Evolutionary conservation across 2,329 filamentous ascomycete genomes (phyloP).

Genomic region (Macroventuria anomochaeta): DNA sequence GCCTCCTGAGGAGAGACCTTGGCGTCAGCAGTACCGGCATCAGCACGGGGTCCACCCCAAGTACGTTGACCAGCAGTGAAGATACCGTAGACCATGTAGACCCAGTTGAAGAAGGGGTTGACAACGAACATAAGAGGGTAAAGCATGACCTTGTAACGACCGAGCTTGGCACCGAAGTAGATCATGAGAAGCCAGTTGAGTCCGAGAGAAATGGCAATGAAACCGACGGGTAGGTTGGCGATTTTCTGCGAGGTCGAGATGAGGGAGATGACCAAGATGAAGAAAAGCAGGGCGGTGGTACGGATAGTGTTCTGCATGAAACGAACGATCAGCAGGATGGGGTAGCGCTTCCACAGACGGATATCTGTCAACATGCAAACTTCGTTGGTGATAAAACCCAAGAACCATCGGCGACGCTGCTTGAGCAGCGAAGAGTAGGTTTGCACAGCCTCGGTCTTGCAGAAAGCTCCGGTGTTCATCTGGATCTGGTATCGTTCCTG

Average conservation of each 20-base stretch:
- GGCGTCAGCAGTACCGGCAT: slow-evolving; percentile 80
- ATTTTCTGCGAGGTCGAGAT: slow-evolving; percentile 82
- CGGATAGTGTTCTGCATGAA: slow-evolving; percentile 97
- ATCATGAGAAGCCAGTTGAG: slow-evolving; percentile 96
- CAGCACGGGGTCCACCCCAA: slow-evolving; percentile 92
- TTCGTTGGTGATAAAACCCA: slow-evolving; percentile 97
- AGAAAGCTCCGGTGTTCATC: slow-evolving; percentile 97
- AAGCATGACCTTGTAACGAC: slow-evolving; percentile 90
- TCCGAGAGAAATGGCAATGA: slow-evolving; percentile 90
- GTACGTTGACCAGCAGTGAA: slow-evolving; percentile 93
- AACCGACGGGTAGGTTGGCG: slow-evolving; percentile 82
- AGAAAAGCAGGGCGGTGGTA: slow-evolving; percentile 91
- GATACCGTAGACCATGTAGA: slow-evolving; percentile 97
- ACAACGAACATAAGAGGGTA: slow-evolving; percentile 95
- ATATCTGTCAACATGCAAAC: slow-evolving; percentile 97
- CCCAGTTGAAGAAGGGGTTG: slow-evolving; percentile 98
- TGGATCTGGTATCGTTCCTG: slow-evolving; percentile 94
- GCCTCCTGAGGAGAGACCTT: slow-evolving; percentile 80
- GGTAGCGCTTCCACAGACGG: slow-evolving; percentile 89
- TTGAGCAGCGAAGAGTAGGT: slow-evolving; percentile 85
- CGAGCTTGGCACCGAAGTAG: slow-evolving; percentile 88
- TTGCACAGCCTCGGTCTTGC: slow-evolving; percentile 97
- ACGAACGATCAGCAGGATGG: slow-evolving; percentile 81
- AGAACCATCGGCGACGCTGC: slow-evolving; percentile 93
- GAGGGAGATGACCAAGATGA: slow-evolving; percentile 88